Evolutionary conservation across 2,329 filamentous ascomycete genomes (phyloP).

Genomic region (Tetracladium maxilliforme): DNA sequence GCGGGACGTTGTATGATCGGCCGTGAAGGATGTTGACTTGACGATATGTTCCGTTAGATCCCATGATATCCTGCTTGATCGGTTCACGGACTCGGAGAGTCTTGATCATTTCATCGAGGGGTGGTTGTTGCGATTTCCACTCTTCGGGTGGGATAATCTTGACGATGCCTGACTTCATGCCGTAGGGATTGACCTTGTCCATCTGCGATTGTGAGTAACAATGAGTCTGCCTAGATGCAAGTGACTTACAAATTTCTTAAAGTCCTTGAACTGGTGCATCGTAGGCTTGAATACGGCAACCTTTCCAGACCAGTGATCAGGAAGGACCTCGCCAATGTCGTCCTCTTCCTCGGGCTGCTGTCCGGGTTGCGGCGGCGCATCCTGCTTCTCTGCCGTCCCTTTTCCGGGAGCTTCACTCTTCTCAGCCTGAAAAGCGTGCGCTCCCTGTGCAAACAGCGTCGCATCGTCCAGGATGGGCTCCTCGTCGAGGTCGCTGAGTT

Average conservation of each 20-base stretch:
- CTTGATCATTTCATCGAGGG: constrained; percentile 76
- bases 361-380: constrained; percentile 9
- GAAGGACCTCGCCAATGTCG: constrained; percentile 63
- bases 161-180: constrained; percentile 94
- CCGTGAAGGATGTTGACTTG: constrained; percentile 96
- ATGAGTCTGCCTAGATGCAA: neutral
- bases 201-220: constrained; percentile 27
- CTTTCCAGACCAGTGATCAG: constrained; percentile 79
- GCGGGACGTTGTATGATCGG: constrained; percentile 87
- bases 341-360: constrained; percentile 30
- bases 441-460: constrained; percentile 3
- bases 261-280: constrained; percentile 89
- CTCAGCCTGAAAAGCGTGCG: constrained; percentile 2
- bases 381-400: constrained; percentile 9
- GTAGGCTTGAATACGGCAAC: constrained; percentile 92
- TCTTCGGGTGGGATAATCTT: constrained; percentile 89
- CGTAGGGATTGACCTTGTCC: constrained; percentile 73
- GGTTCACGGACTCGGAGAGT: constrained; percentile 89
- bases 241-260: constrained; percentile 66
- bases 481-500: constrained; percentile 42
- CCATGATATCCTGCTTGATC: constrained; percentile 97
- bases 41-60: constrained; percentile 85
- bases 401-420: constrained; percentile 8
- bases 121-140: constrained; percentile 73
- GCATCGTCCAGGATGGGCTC: constrained; percentile 4